Evolutionary conservation across 1,139 yeast species (phyloP), one percentile per base, ranked within the genome.

Genomic region (Pichia sp.): DNA sequence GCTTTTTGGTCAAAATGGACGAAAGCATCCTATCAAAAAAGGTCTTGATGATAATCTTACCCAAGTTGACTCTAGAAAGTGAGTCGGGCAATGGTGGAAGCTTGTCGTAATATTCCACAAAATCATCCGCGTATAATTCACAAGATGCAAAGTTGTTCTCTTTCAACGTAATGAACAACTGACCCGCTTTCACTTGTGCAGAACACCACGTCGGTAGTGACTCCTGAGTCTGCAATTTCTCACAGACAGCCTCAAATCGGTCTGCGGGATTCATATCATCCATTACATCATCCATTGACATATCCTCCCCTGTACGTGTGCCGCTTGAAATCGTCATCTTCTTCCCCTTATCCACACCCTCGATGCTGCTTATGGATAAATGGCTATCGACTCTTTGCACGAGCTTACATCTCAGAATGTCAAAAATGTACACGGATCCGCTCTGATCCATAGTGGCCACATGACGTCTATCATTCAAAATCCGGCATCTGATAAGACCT

Each of bases 121-220:
- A 60, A 29, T 86, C 93, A 53, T 87, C 94, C 21, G 84, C 80
- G 55, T 88, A 91, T 2, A 86, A 72, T 54, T 91, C 96, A 39
- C 72, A 83, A 45, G 67, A 78, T 58, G 65, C 67, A 55, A 64
- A 81, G 37, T 56, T 64, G n/a, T 64, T 54, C 35, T 66, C 69
- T 30, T 70, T 74, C 16, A 80, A 50, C n/a, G 84, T 74, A 1
- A 91, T 78, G 48, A 83, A 73, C 22, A 91, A 62, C 51, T 79
- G 79, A 2, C 98, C 97, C 1, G 93, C 78, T 49, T 83, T 80
- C 26, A 86, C 80, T 27, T 85, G 79, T 2, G 85, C 94, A 22
- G 81, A 82, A 59, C 96, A 88, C 97, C 97, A 91, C 52, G 79
- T 81, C 19, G 84, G 79, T 31, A 86, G 64, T 1, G 87, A 74